Evolutionary conservation across 2,329 filamentous ascomycete species (phyloP).

Genomic region (Penicillium sp.): DNA sequence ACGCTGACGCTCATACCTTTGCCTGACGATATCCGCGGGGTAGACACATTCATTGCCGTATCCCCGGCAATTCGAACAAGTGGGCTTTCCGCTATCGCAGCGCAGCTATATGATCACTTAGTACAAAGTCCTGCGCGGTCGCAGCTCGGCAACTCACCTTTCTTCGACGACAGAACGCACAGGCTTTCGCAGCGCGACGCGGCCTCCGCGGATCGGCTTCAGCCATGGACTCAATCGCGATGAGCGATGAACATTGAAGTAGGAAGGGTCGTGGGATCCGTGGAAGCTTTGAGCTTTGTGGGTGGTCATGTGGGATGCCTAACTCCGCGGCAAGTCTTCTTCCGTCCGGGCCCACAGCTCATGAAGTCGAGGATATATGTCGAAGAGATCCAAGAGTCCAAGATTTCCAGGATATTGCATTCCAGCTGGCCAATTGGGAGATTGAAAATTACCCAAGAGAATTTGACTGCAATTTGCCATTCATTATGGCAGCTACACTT

Average conservation of each 20-base stretch:
- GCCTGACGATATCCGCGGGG: neutral
- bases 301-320: neutral
- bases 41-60: constrained; percentile 17
- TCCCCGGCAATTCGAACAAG: constrained; percentile 17
- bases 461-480: neutral
- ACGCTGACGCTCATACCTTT: constrained; percentile 8
- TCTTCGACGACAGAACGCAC: constrained; percentile 18
- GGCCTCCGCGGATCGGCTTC: constrained; percentile 2
- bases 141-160: constrained; percentile 12
- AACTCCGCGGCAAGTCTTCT: constrained; percentile 14
- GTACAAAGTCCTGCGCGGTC: neutral
- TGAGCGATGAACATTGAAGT: neutral
- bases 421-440: neutral
- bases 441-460: neutral
- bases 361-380: neutral
- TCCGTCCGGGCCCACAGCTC: constrained; percentile 3
- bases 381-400: neutral
- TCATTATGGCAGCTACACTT: neutral
- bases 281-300: neutral
- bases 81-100: constrained; percentile 16
- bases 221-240: constrained; percentile 9
- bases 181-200: constrained; percentile 19
- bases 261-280: neutral
- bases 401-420: neutral
- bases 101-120: constrained; percentile 11